phyloP scores from a whole-genome alignment of 129 eudicot species.

The Flaveria trinervia region DNA sequence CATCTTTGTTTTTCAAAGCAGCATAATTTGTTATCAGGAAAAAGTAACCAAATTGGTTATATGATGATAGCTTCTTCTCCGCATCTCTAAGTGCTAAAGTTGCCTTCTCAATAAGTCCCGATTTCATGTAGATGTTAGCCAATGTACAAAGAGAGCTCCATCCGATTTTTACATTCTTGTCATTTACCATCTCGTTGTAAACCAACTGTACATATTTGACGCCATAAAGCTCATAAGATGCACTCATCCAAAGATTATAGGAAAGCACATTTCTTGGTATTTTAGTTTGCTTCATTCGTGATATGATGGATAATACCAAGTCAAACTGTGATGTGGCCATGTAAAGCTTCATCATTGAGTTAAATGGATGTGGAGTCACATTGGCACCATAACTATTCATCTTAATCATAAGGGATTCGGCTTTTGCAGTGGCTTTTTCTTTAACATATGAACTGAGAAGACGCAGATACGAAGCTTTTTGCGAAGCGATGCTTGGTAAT shows the following conservation, averaged over 20 bases:
- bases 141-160: constrained; percentile 66
- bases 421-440: constrained; percentile 46
- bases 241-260: constrained; percentile 72
- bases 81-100: constrained; percentile 42
- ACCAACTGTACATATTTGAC: constrained; percentile 39
- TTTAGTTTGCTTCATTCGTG: constrained; percentile 46
- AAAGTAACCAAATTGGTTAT: constrained; percentile 49
- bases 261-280: constrained; percentile 57
- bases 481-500: constrained; percentile 39
- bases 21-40: constrained; percentile 55
- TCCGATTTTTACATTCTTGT: constrained; percentile 47
- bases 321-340: constrained; percentile 50
- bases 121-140: constrained; percentile 54
- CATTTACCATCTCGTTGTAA: constrained; percentile 49
- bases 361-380: constrained; percentile 56
- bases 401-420: constrained; percentile 58
- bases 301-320: constrained; percentile 45
- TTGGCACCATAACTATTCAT: constrained; percentile 39
- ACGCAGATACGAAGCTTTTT: constrained; percentile 51
- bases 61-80: constrained; percentile 44
- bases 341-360: constrained; percentile 69
- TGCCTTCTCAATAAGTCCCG: constrained; percentile 44
- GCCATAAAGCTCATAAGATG: constrained; percentile 45
- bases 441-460: constrained; percentile 56
- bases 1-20: constrained; percentile 46